Evolutionary conservation across 148 eudicot genomes (phyloP).

Genomic region (Camellia sinensis): DNA sequence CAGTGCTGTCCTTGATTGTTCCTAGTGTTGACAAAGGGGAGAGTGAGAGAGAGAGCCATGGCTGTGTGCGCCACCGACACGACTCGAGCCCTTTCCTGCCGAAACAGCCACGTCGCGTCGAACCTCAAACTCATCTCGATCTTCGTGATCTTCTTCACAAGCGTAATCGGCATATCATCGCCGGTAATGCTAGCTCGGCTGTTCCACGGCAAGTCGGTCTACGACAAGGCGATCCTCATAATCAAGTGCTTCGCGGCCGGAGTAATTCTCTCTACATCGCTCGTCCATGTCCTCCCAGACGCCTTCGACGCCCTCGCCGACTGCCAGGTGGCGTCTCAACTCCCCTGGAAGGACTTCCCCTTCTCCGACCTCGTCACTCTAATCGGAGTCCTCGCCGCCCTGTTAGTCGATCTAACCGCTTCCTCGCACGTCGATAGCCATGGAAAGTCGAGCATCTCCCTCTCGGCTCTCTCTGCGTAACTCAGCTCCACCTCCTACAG

Average conservation of each 20-base stretch:
- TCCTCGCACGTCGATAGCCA: constrained; percentile 48
- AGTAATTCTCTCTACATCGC: constrained; percentile 74
- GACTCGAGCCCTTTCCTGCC: constrained; percentile 47
- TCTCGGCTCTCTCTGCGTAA: no score
- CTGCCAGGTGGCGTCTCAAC: constrained; percentile 61
- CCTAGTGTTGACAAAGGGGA: no score
- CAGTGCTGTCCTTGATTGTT: no score
- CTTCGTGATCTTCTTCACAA: constrained; percentile 51
- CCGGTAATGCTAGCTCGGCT: constrained; percentile 60
- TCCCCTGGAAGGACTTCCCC: constrained; percentile 84
- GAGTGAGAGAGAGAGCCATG: constrained; percentile 24
- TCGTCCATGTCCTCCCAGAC: constrained; percentile 84
- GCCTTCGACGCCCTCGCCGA: constrained; percentile 70
- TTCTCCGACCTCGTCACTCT: constrained; percentile 65
- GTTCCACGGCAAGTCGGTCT: constrained; percentile 63
- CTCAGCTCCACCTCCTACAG: no score
- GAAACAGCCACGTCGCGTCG: constrained; percentile 56
- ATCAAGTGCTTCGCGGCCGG: constrained; percentile 92
- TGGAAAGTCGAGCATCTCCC: no score
- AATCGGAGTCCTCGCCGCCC: constrained; percentile 54
- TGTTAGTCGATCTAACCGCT: constrained; percentile 68
- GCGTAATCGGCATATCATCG: constrained; percentile 56
- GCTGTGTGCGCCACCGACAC: constrained; percentile 45
- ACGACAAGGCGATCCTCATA: constrained; percentile 62
- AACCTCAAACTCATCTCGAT: constrained; percentile 53